phyloP scores from a whole-genome alignment of 495 filamentous ascomycete genomes.

The Hypoxylon subgilvum region DNA sequence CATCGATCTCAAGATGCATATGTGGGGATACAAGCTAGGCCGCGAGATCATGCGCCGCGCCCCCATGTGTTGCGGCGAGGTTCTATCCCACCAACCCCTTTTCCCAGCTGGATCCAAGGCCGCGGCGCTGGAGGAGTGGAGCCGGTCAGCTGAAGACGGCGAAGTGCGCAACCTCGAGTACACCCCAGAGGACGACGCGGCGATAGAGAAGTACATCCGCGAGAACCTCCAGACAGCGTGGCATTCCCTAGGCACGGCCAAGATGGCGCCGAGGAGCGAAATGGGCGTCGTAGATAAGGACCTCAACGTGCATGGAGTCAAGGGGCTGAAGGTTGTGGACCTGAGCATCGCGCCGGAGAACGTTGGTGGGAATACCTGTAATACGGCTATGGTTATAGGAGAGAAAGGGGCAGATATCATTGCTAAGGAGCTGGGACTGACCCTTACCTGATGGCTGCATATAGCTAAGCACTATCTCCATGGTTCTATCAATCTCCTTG shows the following conservation, averaged over 20 bases:
- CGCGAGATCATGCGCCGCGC: slow-evolving; percentile 64
- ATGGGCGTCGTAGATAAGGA: slow-evolving; percentile 60
- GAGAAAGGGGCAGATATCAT: slow-evolving; percentile 67
- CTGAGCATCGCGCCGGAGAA: slow-evolving; percentile 62
- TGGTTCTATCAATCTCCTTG: too few species aligned
- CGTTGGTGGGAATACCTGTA: slow-evolving; percentile 66
- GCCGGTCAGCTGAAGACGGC: background rate
- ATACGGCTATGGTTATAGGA: slow-evolving; percentile 63
- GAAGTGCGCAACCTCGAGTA: slow-evolving; percentile 49
- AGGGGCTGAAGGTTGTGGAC: slow-evolving; percentile 56
- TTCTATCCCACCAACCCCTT: slow-evolving; percentile 54
- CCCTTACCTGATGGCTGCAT: background rate
- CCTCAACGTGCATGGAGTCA: slow-evolving; percentile 57
- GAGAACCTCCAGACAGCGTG: slow-evolving; percentile 56
- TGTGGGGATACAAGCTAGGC: slow-evolving; percentile 61
- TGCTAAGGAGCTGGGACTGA: slow-evolving; percentile 54
- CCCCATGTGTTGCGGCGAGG: slow-evolving; percentile 59
- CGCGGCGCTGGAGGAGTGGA: slow-evolving; percentile 46
- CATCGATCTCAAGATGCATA: slow-evolving; percentile 51
- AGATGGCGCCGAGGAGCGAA: slow-evolving; percentile 52
- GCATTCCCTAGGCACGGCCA: slow-evolving; percentile 60
- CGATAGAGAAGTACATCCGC: slow-evolving; percentile 54
- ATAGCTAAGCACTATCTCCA: background rate
- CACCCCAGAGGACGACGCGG: slow-evolving; percentile 59
- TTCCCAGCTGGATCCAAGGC: slow-evolving; percentile 56